Evolutionary conservation across 2,329 filamentous ascomycete genomes (phyloP).

Genomic region (Ascochyta koolunga): DNA sequence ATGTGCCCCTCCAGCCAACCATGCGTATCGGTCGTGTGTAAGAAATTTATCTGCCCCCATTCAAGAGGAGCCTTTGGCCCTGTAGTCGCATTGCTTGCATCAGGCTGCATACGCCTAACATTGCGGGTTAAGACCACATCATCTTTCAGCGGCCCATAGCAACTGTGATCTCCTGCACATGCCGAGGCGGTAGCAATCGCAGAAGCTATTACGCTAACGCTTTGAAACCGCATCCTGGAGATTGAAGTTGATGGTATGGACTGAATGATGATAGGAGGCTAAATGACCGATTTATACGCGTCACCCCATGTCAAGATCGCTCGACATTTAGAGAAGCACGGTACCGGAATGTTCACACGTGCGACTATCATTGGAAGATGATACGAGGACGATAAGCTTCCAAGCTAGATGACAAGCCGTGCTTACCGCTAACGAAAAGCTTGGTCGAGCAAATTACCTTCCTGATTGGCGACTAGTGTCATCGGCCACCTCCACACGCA

Average conservation of each 20-base stretch:
- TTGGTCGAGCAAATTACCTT: conserved; percentile 26
- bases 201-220: conserved; percentile 14
- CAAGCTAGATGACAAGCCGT: conserved; percentile 21
- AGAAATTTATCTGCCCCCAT: conserved; percentile 71
- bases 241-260: not conserved
- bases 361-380: conserved; percentile 17
- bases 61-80: conserved; percentile 53
- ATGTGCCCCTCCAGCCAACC: conserved; percentile 67
- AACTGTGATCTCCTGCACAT: conserved; percentile 43
- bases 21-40: conserved; percentile 68
- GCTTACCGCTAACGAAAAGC: conserved; percentile 19
- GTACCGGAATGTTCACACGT: conserved; percentile 19
- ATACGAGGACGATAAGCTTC: conserved; percentile 29
- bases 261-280: not conserved
- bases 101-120: conserved; percentile 54
- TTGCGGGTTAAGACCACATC: conserved; percentile 51
- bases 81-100: conserved; percentile 49
- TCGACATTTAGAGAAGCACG: not conserved
- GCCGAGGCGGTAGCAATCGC: conserved; percentile 20
- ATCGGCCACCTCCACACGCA: conserved; percentile 3
- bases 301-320: not conserved
- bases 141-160: conserved; percentile 48
- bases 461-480: conserved; percentile 25
- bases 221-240: conserved; percentile 19
- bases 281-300: conserved; percentile 1